Evolutionary conservation across 164 flowering plant species (phyloP).

Genomic region (Aristolochia contorta): DNA sequence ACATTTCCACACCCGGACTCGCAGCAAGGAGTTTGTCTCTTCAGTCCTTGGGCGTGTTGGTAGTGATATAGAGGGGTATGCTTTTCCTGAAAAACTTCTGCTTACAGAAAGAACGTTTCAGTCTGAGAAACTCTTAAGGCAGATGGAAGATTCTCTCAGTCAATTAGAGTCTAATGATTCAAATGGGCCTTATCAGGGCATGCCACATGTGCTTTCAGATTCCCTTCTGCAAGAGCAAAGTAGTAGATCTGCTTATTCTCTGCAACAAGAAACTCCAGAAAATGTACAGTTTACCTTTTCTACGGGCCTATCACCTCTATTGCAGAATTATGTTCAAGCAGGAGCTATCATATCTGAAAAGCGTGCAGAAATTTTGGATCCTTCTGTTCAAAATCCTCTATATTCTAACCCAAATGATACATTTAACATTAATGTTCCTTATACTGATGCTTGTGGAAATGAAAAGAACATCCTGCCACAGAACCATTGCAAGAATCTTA

Average conservation of each 20-base stretch:
- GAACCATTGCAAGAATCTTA: constrained; percentile 9
- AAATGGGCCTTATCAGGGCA: constrained; percentile 19
- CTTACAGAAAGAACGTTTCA: constrained; percentile 29
- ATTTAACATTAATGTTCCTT: no score
- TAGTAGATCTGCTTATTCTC: constrained; percentile 7
- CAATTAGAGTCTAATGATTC: constrained; percentile 21
- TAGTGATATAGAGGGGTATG: constrained; percentile 18
- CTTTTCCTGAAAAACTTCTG: constrained; percentile 15
- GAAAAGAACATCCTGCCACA: not conserved
- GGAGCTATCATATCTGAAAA: constrained; percentile 10
- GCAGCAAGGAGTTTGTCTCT: constrained; percentile 23
- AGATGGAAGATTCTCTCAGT: constrained; percentile 15
- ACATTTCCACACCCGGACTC: constrained; percentile 18
- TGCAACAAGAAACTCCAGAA: constrained; percentile 16
- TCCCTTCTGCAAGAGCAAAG: constrained; percentile 32
- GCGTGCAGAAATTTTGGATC: constrained; percentile 7
- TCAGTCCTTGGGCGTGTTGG: constrained; percentile 15
- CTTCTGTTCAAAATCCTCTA: not conserved
- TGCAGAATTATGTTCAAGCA: constrained; percentile 15
- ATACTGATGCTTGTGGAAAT: no score
- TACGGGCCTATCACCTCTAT: constrained; percentile 21
- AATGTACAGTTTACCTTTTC: constrained; percentile 15
- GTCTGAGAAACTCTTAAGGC: constrained; percentile 27
- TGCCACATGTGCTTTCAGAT: constrained; percentile 52
- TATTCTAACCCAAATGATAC: no score